A percentile compares a stretch with the other conserved stretches of the same genome.
Evolutionary conservation across 768 basidiomycete genomes (phyloP).

Genomic region (Trametes maxima): DNA sequence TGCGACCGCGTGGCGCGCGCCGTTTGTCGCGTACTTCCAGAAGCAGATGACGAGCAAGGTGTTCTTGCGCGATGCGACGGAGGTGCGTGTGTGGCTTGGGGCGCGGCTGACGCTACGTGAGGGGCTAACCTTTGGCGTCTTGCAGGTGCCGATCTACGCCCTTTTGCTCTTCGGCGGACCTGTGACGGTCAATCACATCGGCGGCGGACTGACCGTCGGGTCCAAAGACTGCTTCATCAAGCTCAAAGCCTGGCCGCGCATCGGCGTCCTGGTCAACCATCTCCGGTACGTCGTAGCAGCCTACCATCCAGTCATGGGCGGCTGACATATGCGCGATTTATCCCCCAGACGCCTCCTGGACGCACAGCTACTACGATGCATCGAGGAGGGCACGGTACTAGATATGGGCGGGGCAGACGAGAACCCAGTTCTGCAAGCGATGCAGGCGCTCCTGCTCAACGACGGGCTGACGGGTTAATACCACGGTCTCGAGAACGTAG

Average conservation of each 20-base stretch:
- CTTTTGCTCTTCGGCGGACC: slow-evolving; percentile 83
- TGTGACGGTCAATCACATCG: slow-evolving; percentile 77
- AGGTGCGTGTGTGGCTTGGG: slow-evolving; percentile 48
- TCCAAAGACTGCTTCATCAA: slow-evolving; percentile 56
- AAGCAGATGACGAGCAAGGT: slow-evolving; percentile 83
- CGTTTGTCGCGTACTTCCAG: slow-evolving; percentile 83
- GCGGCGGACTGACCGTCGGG: slow-evolving; percentile 71
- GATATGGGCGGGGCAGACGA: slow-evolving; percentile 43
- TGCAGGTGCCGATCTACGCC: slow-evolving; percentile 84
- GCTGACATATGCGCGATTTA: background rate
- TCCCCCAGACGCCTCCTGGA: slow-evolving; percentile 64
- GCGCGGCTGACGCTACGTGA: background rate
- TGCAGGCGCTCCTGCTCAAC: slow-evolving; percentile 40
- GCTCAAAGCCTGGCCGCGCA: slow-evolving; percentile 84
- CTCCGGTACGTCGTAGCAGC: slow-evolving; percentile 56
- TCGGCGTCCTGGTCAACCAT: slow-evolving; percentile 88
- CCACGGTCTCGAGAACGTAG: too few relatives aligned
- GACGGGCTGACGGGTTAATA: slow-evolving; percentile 37
- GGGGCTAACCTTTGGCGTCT: background rate
- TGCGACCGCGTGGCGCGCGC: slow-evolving; percentile 70
- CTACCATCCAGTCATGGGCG: background rate
- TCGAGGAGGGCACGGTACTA: slow-evolving; percentile 62
- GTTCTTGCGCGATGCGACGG: slow-evolving; percentile 84
- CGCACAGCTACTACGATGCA: slow-evolving; percentile 60
- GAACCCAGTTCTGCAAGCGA: slow-evolving; percentile 54